Percentiles rank a stretch among this genome's conserved stretches.
Evolutionary conservation across 257 asterid genomes (phyloP).

Genomic region (Echites panduratus): DNA sequence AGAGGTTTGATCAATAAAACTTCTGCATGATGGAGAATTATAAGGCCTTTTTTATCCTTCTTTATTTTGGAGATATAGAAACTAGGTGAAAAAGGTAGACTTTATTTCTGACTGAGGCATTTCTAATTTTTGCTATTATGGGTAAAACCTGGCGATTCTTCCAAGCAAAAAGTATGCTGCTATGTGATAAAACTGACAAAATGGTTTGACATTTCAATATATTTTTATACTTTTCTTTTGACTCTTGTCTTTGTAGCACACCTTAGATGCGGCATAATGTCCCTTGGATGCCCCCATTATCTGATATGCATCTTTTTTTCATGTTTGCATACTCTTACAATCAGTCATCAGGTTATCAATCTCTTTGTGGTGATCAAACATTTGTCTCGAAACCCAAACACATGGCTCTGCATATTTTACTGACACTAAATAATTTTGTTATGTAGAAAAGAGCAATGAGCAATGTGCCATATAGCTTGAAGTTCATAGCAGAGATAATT

Average conservation of each 20-base stretch:
- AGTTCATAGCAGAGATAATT: slow-evolving; percentile 37
- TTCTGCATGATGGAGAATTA: not conserved
- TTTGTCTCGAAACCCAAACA: no score
- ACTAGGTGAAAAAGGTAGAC: not conserved
- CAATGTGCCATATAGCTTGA: slow-evolving; percentile 31
- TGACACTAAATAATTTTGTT: slow-evolving; percentile 2
- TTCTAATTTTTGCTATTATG: not conserved
- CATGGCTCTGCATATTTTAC: not conserved
- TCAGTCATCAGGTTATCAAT: not conserved
- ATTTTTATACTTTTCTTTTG: not conserved
- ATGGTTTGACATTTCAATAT: not conserved
- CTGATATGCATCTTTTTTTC: not conserved
- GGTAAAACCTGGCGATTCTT: not conserved
- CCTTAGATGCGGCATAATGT: not conserved
- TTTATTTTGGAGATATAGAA: not conserved
- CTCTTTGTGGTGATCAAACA: not conserved
- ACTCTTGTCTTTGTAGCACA: not conserved
- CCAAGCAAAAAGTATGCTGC: not conserved
- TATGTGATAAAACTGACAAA: not conserved
- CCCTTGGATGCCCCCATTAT: not conserved
- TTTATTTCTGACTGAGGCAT: not conserved
- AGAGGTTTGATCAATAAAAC: not conserved
- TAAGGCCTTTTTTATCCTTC: not conserved
- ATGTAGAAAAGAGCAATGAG: slow-evolving; percentile 43
- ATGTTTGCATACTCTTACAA: not conserved